These are phyloP conservation scores for Eucalyptus fibrosa DNA, from an alignment of 345 rosid species.

Conservation along the genomic window DNA sequence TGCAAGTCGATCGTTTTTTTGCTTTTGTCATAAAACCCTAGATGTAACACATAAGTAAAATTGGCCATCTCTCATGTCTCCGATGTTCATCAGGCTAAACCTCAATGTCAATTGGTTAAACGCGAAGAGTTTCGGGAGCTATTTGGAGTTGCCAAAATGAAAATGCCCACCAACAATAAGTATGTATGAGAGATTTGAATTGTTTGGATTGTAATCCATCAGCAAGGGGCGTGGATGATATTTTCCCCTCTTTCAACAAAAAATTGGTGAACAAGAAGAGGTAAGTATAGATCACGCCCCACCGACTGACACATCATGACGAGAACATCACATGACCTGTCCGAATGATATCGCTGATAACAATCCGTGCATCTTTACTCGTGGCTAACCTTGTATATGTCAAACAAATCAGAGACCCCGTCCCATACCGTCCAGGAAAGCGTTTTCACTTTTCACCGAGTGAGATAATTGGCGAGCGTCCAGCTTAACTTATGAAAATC, in stretches of 20 bases:
- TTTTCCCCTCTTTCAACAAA: background rate
- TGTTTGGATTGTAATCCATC: background rate
- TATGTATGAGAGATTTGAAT: background rate
- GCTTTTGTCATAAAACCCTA: background rate
- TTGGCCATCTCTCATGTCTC: background rate
- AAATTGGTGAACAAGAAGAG: background rate
- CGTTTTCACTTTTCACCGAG: background rate
- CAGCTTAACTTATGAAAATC: background rate
- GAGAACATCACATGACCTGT: background rate
- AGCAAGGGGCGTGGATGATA: background rate
- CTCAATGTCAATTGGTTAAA: background rate
- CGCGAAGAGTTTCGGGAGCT: background rate
- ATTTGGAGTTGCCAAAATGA: background rate
- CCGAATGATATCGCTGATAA: background rate
- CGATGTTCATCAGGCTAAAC: background rate
- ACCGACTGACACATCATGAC: background rate
- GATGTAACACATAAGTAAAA: background rate
- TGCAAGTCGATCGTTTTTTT: background rate
- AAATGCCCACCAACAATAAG: background rate
- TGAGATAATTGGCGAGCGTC: background rate
- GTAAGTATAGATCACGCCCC: background rate
- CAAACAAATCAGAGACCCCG: background rate
- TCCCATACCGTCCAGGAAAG: background rate
- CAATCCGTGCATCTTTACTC: background rate
- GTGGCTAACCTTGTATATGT: background rate